Evolutionary conservation across 2,329 filamentous ascomycete genomes (phyloP), one percentile per base, ranked within the genome.

Genomic region (Raffaelea ambrosiae): DNA sequence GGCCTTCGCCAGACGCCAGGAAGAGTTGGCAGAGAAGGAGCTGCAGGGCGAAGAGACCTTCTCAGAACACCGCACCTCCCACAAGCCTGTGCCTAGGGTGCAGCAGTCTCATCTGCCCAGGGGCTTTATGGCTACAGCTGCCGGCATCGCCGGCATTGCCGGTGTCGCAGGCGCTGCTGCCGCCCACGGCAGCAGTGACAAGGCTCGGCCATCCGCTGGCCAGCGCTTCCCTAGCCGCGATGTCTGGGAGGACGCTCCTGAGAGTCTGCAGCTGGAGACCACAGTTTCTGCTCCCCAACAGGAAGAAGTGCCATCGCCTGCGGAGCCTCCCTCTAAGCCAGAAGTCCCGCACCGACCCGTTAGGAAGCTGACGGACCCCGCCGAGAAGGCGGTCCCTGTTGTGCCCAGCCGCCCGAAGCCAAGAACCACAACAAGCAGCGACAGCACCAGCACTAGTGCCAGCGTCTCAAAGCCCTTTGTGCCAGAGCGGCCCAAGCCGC

Each of bases 171-270:
- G 19, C 23, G 35, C 46, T 19, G 26, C 39, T 9, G 45, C 23
- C n/a, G 11, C 7, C n/a, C 18, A 58, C 64, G 16, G 51, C 58
- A 18, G 66, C 23, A 44, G 47, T 31, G 36, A 19, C 40, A 66
- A 13, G 71, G 83, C 20, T 77, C 83, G 5, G 71, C 53, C 51
- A 29, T 36, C 29, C 70, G 16, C 61, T 76, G 55, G 72, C 49
- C 81, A 83, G 45, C 81, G 88, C 13, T 97, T 97, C 63, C 91
- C 91, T 0, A 95, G 90, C 62, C 81, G 82, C 47, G 91, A 97
- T 65, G 81, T 96, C 39, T 96, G 91, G 91, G 91, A 97, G 67
- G 91, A 97, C 63, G 83, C 79, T 0, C 91, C 91, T 1, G 88
- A 95, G 57, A 91, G 87, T 58, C 77, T 86, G 49, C 76, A 85